Conservation (phyloP, 129 eudicot genomes). For the Smallanthus sonchifolius region DNA sequence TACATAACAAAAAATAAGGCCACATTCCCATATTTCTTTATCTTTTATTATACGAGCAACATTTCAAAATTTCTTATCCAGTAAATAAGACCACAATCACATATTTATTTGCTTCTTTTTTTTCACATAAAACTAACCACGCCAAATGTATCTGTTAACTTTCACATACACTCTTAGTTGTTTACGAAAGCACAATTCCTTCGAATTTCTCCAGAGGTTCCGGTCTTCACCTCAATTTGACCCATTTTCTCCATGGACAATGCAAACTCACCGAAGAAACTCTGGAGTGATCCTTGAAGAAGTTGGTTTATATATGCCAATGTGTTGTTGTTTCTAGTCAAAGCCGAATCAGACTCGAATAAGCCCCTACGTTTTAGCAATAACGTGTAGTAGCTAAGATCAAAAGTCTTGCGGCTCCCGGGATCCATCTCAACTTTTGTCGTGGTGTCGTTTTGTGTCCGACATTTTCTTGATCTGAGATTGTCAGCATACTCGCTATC, state of each 20-base stretch:
- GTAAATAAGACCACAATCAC: neutral
- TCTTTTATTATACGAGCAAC: neutral
- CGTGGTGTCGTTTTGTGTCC: constrained; percentile 41
- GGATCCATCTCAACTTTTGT: constrained; percentile 86
- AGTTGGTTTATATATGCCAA: constrained; percentile 46
- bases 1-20: too few species aligned
- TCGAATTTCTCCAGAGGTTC: constrained; percentile 65
- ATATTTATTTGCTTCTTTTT: neutral
- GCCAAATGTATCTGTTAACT: neutral
- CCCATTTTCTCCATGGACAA: constrained; percentile 83
- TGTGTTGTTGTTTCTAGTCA: constrained; percentile 49
- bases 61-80: neutral
- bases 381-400: constrained; percentile 66
- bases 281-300: constrained; percentile 42
- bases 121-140: neutral
- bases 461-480: constrained; percentile 59
- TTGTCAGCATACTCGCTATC: constrained; percentile 73
- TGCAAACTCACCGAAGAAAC: constrained; percentile 59
- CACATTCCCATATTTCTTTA: neutral
- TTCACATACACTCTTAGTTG: constrained; percentile 16
- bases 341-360: constrained; percentile 66
- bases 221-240: constrained; percentile 52
- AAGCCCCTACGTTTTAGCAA: constrained; percentile 70
- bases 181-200: constrained; percentile 65
- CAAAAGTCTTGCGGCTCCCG: constrained; percentile 81